These are phyloP conservation scores for Fragosphaeria purpurea DNA, from an alignment of 2,329 filamentous ascomycete genomes.

Conservation along the genomic window DNA sequence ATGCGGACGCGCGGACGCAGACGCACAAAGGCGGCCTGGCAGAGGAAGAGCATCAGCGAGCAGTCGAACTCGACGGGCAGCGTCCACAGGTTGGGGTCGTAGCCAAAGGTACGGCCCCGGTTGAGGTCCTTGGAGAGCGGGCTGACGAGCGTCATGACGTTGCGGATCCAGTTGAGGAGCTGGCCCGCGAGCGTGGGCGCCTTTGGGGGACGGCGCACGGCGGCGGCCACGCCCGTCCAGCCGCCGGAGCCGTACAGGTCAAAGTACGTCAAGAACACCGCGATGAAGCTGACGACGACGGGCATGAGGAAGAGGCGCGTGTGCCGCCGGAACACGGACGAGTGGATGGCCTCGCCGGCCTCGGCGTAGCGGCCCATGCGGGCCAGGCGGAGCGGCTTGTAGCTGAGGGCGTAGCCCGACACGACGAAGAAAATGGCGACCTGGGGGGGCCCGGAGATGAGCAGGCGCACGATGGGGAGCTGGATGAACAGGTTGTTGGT, in stretches of 20 bases:
- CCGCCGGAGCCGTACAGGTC: constrained; percentile 9
- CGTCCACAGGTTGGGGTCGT: constrained; percentile 27
- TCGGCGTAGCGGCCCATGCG: constrained; percentile 10
- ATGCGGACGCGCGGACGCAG: constrained; percentile 11
- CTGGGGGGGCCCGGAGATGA: constrained; percentile 25
- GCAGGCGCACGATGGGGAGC: constrained; percentile 26
- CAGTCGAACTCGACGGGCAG: constrained; percentile 26
- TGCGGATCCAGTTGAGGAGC: constrained; percentile 7
- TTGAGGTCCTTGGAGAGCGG: constrained; percentile 10
- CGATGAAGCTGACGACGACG: constrained; percentile 5
- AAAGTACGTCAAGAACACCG: constrained; percentile 6
- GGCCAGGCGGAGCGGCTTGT: constrained; percentile 15
- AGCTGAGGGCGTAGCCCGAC: constrained; percentile 21
- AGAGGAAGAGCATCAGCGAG: constrained; percentile 25
- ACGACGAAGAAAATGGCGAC: constrained; percentile 39
- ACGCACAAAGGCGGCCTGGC: constrained; percentile 22
- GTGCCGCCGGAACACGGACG: constrained; percentile 14
- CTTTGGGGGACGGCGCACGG: constrained; percentile 8
- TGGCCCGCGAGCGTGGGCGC: constrained; percentile 1
- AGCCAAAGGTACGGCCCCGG: constrained; percentile 12
- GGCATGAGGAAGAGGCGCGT: constrained; percentile 15
- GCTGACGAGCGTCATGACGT: constrained; percentile 5
- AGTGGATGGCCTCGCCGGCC: constrained; percentile 12
- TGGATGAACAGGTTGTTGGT: constrained; percentile 18
- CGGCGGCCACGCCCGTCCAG: constrained; percentile 7